phyloP scores from a whole-genome alignment of 2,329 filamentous ascomycete species.

The Neofusicoccum sp. region DNA sequence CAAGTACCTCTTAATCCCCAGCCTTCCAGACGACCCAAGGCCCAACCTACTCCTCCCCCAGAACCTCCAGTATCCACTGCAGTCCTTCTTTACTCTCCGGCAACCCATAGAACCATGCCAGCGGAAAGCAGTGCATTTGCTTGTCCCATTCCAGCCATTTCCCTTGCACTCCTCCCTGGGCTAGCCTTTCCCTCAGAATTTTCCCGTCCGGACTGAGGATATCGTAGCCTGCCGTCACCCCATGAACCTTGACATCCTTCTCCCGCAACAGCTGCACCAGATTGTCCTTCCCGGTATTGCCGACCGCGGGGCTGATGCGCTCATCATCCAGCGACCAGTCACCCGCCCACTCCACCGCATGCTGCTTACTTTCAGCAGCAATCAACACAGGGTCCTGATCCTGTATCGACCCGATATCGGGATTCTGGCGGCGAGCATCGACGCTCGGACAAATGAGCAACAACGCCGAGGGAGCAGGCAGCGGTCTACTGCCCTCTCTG shows the following conservation, averaged over 20 bases:
- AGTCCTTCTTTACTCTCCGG: slow-evolving; percentile 47
- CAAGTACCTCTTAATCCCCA: neutral
- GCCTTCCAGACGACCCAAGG: neutral
- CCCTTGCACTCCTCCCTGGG: slow-evolving; percentile 45
- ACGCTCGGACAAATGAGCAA: slow-evolving; percentile 51
- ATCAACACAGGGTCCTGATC: slow-evolving; percentile 49
- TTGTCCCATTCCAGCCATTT: slow-evolving; percentile 60
- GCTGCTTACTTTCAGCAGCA: slow-evolving; percentile 40
- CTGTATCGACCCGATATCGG: slow-evolving; percentile 42
- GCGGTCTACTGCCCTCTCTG: neutral
- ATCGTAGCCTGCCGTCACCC: slow-evolving; percentile 53
- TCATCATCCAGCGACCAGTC: slow-evolving; percentile 45
- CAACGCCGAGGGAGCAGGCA: slow-evolving; percentile 35
- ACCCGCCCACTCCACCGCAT: slow-evolving; percentile 44
- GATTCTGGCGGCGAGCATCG: slow-evolving; percentile 48
- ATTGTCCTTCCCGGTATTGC: slow-evolving; percentile 33
- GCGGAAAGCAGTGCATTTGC: slow-evolving; percentile 60
- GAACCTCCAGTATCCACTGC: slow-evolving; percentile 45
- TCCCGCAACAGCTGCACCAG: slow-evolving; percentile 37
- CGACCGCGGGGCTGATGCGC: slow-evolving; percentile 47
- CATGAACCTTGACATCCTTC: slow-evolving; percentile 49
- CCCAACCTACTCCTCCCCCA: slow-evolving; percentile 19
- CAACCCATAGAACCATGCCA: slow-evolving; percentile 50
- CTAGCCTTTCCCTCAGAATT: slow-evolving; percentile 48
- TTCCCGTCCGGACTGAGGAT: slow-evolving; percentile 54